Evolutionary conservation across 2,329 filamentous ascomycete species (phyloP).

Genomic region (Monilinia laxa): DNA sequence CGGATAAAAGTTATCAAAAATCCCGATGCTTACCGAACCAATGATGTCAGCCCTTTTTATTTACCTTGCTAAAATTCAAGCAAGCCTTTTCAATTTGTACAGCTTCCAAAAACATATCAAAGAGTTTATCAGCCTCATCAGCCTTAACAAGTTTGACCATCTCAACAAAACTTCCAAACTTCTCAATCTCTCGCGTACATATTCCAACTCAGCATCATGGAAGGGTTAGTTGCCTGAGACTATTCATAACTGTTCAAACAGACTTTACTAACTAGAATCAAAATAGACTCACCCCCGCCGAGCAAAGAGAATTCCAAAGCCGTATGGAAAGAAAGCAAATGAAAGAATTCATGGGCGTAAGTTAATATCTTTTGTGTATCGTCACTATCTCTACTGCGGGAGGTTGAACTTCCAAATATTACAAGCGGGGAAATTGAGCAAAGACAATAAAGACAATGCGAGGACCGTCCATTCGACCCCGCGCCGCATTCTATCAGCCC

Average conservation of each 20-base stretch:
- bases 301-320: slow-evolving; percentile 89
- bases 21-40: slow-evolving; percentile 5
- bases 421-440: neutral
- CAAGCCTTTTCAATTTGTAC: slow-evolving; percentile 14
- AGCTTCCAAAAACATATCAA: slow-evolving; percentile 12
- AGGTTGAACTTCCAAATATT: neutral
- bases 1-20: slow-evolving; percentile 10
- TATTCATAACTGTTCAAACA: neutral
- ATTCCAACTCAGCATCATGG: slow-evolving; percentile 31
- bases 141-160: slow-evolving; percentile 10
- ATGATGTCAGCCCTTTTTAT: neutral
- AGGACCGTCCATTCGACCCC: neutral
- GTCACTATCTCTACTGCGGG: neutral
- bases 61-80: slow-evolving; percentile 18
- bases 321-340: slow-evolving; percentile 98
- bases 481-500: neutral
- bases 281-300: slow-evolving; percentile 47
- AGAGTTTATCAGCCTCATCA: slow-evolving; percentile 24
- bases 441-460: slow-evolving; percentile 5
- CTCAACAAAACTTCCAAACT: neutral
- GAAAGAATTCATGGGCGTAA: slow-evolving; percentile 97
- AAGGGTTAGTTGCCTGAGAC: slow-evolving; percentile 35
- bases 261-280: slow-evolving; percentile 24
- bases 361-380: slow-evolving; percentile 41
- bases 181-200: neutral